Base-by-base conservation (phyloP, 352 stramenopile species). In the Globisporangium takayamanum region DNA sequence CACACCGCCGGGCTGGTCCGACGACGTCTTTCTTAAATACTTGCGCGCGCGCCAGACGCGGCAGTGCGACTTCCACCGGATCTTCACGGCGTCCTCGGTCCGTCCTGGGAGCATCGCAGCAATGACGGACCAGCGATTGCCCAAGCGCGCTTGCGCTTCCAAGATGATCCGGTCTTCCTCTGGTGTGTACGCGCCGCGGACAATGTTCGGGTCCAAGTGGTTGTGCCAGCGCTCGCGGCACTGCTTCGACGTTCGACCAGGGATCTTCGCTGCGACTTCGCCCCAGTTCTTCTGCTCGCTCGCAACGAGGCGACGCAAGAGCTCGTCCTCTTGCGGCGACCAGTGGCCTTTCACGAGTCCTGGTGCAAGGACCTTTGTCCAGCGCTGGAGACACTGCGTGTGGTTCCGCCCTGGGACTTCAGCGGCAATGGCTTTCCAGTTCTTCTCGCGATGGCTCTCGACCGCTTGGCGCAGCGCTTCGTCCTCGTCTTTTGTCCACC, bases 81-180 rank as follows among this genome's bases (percentile, higher is more conserved):
- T 97, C 83, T 97, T 97, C 57, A 97, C 84, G 14, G 84, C 82
- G 59, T 97, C 93, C 62, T 97, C 89, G 0, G 87, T 96, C 42
- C 89, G 76, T 2, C 89, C 89, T 0, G 82, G 81, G 26, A 97
- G 71, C 74, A 93, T 89, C 22, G 82, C 80, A 1, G 89, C 89
- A 53, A 97, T 96, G 15, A 93, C 80, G 3, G 89, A 96, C 89
- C 89, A 97, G 33, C 86, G 84, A 53, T 95, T 96, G 53, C 89
- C 89, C 50, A 95, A 72, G 14, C 76, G 72, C 48, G 84, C 73
- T 62, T 97, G 88, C 15, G 92, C 82, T 51, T 93, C 79, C 5
- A 94, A 53, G 42, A 97, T 93, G 53, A 96, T 80, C 16, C 84
- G 81, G 64, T 97, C 89, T 66, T 97, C 89, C 50, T 95, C 87